phyloP scores from a whole-genome alignment of 768 basidiomycete species.

The Tremella yokohamensis region DNA sequence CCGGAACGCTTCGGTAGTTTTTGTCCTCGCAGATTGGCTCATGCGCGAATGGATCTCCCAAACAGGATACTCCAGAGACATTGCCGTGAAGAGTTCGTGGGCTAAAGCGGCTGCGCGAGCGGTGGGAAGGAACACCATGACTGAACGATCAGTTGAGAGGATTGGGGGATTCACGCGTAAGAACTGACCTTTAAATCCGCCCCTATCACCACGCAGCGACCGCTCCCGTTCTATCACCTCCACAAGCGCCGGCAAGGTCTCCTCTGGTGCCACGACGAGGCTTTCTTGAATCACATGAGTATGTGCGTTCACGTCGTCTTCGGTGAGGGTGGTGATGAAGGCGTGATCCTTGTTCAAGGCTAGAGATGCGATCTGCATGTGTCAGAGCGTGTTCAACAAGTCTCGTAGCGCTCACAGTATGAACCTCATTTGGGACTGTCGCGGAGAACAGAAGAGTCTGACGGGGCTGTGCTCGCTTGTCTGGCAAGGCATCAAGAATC shows the following conservation, averaged over 20 bases:
- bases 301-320: constrained; percentile 63
- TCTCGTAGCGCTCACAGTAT: constrained; percentile 33
- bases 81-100: constrained; percentile 42
- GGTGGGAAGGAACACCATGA: constrained; percentile 68
- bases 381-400: constrained; percentile 4
- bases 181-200: constrained; percentile 44
- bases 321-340: constrained; percentile 62
- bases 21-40: constrained; percentile 56
- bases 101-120: constrained; percentile 60
- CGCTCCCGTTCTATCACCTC: constrained; percentile 31
- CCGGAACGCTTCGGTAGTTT: constrained; percentile 58
- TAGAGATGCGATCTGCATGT: constrained; percentile 51
- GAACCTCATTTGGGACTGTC: constrained; percentile 54
- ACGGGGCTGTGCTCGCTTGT: constrained; percentile 44
- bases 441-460: constrained; percentile 56
- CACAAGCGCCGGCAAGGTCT: constrained; percentile 54
- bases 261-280: constrained; percentile 54
- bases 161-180: neutral
- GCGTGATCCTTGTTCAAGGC: constrained; percentile 46
- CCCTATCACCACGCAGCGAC: constrained; percentile 4
- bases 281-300: constrained; percentile 59
- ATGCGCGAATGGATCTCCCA: constrained; percentile 62
- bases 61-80: constrained; percentile 41
- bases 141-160: constrained; percentile 12
- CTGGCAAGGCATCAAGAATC: constrained; percentile 19